Percentiles rank a stretch among this genome's conserved stretches.
Evolutionary conservation across 176 grass and related monocot genomes (phyloP).

Genomic region (Cocos nucifera): DNA sequence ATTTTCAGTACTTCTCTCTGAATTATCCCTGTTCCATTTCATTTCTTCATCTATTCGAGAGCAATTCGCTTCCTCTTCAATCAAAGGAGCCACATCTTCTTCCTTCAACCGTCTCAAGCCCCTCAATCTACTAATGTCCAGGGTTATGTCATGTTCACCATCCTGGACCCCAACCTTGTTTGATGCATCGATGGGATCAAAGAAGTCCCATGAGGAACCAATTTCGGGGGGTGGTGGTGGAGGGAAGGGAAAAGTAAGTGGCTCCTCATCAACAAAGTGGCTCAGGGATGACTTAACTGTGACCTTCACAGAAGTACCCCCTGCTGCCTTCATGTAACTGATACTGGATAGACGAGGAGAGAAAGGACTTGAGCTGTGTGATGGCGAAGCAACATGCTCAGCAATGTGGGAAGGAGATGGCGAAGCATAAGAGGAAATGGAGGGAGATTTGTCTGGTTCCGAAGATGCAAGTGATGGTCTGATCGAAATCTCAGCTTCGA

Average conservation of each 20-base stretch:
- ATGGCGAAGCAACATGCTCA: constrained; percentile 11
- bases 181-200: constrained; percentile 29
- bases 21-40: too few species aligned
- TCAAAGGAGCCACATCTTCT: constrained; percentile 6
- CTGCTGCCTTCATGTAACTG: constrained; percentile 29
- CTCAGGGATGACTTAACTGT: constrained; percentile 18
- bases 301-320: constrained; percentile 27
- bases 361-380: constrained; percentile 9
- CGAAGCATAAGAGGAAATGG: constrained; percentile 30
- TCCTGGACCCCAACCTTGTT: constrained; percentile 8
- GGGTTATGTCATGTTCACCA: background rate
- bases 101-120: constrained; percentile 2
- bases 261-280: constrained; percentile 24
- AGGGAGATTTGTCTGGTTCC: constrained; percentile 21
- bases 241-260: constrained; percentile 9
- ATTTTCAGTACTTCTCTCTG: too few species aligned
- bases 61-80: constrained; percentile 4
- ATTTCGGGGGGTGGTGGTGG: background rate
- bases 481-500: constrained; percentile 20
- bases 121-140: constrained; percentile 1
- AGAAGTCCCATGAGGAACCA: constrained; percentile 53
- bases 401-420: constrained; percentile 18
- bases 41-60: too few species aligned
- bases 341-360: constrained; percentile 6
- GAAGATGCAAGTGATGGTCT: background rate